A percentile compares a stretch with the other conserved stretches of the same genome.
These are phyloP conservation scores for Scolecobasidium constrictum DNA, from an alignment of 2,329 filamentous ascomycete species.

Conservation along the genomic window DNA sequence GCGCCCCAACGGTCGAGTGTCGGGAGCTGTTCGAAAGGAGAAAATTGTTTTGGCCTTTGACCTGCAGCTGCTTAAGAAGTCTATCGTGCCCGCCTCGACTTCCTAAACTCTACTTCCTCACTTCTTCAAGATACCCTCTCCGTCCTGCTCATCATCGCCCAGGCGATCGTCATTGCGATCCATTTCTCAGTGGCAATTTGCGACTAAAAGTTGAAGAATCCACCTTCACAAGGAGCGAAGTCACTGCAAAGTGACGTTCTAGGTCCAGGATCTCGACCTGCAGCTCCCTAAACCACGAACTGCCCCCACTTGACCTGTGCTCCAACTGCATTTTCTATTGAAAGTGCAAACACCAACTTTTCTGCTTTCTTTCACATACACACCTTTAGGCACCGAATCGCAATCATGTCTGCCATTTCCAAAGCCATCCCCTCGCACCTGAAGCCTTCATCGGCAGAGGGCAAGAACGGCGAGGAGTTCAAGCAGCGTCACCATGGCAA, in stretches of 20 bases:
- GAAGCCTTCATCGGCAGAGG: conserved; percentile 44
- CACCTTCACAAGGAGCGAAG: no score
- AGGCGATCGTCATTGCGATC: no score
- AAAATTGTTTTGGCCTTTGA: background rate
- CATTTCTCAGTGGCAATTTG: no score
- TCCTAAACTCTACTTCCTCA: no score
- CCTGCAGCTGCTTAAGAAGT: no score
- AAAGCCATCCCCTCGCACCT: conserved; percentile 73
- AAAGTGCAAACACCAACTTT: background rate
- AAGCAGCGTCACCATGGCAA: conserved; percentile 68
- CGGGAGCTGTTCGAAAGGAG: background rate
- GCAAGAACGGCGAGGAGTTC: conserved; percentile 34
- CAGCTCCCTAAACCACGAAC: background rate
- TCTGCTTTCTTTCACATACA: background rate
- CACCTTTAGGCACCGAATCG: no score
- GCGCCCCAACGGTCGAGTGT: background rate
- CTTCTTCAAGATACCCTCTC: no score
- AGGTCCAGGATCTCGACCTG: background rate
- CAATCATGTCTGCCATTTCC: conserved; percentile 1
- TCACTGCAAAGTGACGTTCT: background rate
- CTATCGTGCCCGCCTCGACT: no score
- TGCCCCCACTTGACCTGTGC: background rate
- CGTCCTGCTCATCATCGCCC: no score
- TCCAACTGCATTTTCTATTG: background rate
- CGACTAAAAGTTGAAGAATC: no score